Percentiles rank a stretch among this genome's conserved stretches.
Conservation (phyloP, 768 basidiomycete species). For the Melanogaster broomeanus region DNA sequence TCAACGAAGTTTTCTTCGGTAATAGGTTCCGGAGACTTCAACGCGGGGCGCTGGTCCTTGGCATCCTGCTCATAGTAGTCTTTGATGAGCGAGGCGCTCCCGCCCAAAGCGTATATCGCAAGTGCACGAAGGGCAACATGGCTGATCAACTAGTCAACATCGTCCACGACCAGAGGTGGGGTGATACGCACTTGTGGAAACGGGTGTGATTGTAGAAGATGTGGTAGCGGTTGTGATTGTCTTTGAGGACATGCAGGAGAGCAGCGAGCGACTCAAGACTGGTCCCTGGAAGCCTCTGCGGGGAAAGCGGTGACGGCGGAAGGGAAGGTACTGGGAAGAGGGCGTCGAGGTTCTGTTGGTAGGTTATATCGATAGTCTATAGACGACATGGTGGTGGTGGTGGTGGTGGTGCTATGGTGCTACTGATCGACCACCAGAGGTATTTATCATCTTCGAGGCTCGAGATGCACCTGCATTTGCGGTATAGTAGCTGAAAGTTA, state of each 20-base stretch:
- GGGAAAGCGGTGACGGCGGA: constrained; percentile 25
- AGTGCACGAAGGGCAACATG: constrained; percentile 32
- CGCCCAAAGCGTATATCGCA: constrained; percentile 29
- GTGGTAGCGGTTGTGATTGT: constrained; percentile 50
- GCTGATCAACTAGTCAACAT: constrained; percentile 6
- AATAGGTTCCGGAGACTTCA: constrained; percentile 14
- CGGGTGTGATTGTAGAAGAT: constrained; percentile 46
- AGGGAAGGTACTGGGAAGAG: constrained; percentile 27
- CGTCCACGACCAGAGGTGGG: background rate
- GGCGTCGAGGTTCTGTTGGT: constrained; percentile 10
- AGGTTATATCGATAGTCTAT: background rate
- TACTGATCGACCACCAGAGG: background rate
- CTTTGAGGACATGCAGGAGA: constrained; percentile 39
- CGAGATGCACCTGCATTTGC: too few relatives aligned
- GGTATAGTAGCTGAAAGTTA: too few relatives aligned
- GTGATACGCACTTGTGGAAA: constrained; percentile 51
- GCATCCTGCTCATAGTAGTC: constrained; percentile 27
- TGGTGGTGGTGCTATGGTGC: too few relatives aligned
- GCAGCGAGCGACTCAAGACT: constrained; percentile 20
- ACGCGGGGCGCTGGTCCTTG: constrained; percentile 19
- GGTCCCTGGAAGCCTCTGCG: constrained; percentile 30
- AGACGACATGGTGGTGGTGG: constrained; percentile 17
- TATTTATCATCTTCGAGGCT: constrained; percentile 5
- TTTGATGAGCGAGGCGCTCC: constrained; percentile 21
- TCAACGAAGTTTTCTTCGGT: constrained; percentile 8